Base-by-base conservation (phyloP, 805 yeast species). In the Grigorovia transvaalensis region DNA sequence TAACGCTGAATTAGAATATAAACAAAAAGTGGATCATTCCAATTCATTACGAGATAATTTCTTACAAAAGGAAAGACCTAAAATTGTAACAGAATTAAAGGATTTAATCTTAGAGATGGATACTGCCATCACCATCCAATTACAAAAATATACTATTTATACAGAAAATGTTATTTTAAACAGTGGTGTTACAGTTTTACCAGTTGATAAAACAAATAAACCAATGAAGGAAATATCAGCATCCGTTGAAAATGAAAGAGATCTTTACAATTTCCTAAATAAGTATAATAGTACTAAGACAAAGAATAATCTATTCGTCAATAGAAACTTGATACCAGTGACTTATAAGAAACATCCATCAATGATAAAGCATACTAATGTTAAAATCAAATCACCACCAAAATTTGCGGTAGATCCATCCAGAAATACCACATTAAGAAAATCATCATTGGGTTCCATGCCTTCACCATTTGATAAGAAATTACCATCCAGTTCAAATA, bases 91-190 rank as follows among this genome's bases (percentile, higher is more conserved):
- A 54, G 82, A 80, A 56, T 74, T 93, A 54, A 85, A 83, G 63
- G 84, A 86, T 63, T 72, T 88, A 56, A 82, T 89, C 52, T 72
- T 90, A 56, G 97, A 91, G 67, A 76, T 88, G 63, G 98, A 93
- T 67, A 81, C 88, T 48, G 98, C 97, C 9, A 72, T 91, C 75
- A 80, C 88, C 55, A 80, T 90, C 49, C 96, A 91, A 68, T 72
- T 93, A 51, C 91, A 87, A 60, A 88, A 89, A 63, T 91, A 84
- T 66, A 84, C 97, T 3, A 86, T 91, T 33, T 85, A 88, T 76
- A 79, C 82, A 50, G 98, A 91, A 69, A 86, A 88, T 19, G 75
- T 86, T 52, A 76, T 87, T 17, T 77, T 93, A 71, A 89, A 90
- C 61, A 76, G 86, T 18, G 98, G 97, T 29, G 85, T 89, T 44